Evolutionary conservation across 1,284 basidiomycete genomes (phyloP).

Genomic region (Pterulicium gracile): DNA sequence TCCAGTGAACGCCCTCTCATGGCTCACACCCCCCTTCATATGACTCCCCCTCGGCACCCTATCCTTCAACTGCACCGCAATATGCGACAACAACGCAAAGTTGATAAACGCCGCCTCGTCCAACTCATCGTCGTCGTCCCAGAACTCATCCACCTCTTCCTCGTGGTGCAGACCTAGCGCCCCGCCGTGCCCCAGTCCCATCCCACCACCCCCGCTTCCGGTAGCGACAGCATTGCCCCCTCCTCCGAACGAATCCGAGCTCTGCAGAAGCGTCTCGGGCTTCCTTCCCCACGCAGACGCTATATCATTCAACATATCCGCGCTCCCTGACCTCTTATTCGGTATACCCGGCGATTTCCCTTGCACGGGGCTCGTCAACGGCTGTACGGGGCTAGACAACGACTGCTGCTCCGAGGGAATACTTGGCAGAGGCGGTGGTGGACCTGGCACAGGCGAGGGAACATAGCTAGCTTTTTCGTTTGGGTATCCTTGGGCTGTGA

Average conservation of each 20-base stretch:
- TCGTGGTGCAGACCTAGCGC: too few species aligned
- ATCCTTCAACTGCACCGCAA: conserved; percentile 82
- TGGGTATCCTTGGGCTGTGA: too few species aligned
- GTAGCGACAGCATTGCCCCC: background rate
- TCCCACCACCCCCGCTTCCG: background rate
- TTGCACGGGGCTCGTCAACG: too few species aligned
- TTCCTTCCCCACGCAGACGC: too few species aligned
- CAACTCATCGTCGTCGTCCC: conserved; percentile 60
- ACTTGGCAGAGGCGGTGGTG: too few species aligned
- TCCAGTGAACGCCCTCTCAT: conserved; percentile 82
- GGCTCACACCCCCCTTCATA: conserved; percentile 85
- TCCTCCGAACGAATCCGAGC: background rate
- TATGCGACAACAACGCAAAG: conserved; percentile 76
- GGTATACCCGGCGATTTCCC: background rate
- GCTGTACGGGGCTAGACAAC: too few species aligned
- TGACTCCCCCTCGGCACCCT: conserved; percentile 79
- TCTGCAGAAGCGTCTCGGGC: background rate
- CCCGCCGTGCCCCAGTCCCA: too few species aligned
- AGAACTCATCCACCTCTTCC: conserved; percentile 29
- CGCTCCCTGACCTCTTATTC: background rate
- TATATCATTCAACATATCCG: background rate
- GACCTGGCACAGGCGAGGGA: too few species aligned
- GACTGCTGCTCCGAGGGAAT: too few species aligned
- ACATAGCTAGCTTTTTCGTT: too few species aligned
- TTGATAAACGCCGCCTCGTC: conserved; percentile 78